Conservation (phyloP, 2,329 filamentous ascomycete genomes). For the Rachicladosporium sp. region DNA sequence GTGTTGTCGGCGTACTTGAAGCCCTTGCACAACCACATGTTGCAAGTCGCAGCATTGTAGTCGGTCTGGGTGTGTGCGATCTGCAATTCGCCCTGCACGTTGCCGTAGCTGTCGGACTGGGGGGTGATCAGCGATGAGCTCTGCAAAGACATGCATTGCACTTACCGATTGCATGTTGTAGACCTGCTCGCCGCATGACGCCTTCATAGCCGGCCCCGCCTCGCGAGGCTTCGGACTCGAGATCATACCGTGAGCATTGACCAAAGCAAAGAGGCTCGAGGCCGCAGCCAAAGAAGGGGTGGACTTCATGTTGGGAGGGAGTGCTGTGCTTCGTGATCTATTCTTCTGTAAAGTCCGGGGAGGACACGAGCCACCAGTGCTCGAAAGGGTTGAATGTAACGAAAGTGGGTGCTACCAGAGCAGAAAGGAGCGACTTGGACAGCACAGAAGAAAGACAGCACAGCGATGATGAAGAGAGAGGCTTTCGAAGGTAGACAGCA, state of each 20-base stretch:
- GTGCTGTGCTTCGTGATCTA: not conserved
- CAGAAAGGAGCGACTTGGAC: no score
- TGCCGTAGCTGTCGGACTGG: conserved; percentile 40
- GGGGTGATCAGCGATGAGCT: no score
- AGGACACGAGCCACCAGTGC: no score
- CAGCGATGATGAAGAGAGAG: no score
- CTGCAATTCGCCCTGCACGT: conserved; percentile 44
- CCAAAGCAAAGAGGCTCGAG: conserved; percentile 31
- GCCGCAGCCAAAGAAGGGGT: conserved; percentile 4
- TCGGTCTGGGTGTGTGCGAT: conserved; percentile 25
- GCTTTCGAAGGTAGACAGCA: no score
- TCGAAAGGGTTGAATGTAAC: no score
- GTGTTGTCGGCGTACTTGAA: conserved; percentile 45
- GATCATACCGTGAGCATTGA: conserved; percentile 43
- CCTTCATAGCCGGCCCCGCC: conserved; percentile 39
- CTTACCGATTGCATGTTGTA: conserved; percentile 37
- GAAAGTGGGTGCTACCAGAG: no score
- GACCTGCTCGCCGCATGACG: conserved; percentile 43
- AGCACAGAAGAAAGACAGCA: no score
- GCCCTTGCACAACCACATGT: conserved; percentile 33
- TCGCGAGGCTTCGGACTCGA: conserved; percentile 35
- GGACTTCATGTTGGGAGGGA: conserved; percentile 3
- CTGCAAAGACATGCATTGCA: no score
- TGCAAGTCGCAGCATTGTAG: conserved; percentile 14
- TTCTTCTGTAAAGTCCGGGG: no score